Evolutionary conservation across 1,284 basidiomycete genomes (phyloP).

Genomic region (Rhodotorula mucilaginosa): DNA sequence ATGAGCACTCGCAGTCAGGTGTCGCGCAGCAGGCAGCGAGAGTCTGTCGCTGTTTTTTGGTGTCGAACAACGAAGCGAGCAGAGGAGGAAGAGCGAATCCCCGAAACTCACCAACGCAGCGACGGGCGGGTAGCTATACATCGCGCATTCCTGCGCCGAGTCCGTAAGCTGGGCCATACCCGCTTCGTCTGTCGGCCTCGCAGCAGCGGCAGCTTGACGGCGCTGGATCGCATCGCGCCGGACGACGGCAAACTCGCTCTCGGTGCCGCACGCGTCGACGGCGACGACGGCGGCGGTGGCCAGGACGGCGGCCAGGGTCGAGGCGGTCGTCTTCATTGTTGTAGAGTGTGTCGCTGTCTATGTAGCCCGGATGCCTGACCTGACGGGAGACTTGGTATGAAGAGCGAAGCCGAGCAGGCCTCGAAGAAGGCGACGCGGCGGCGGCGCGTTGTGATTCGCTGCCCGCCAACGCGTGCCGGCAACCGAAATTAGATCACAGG

Average conservation of each 20-base stretch:
- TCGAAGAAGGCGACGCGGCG: not conserved
- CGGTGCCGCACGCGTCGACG: constrained; percentile 17
- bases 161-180: constrained; percentile 17
- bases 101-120: constrained; percentile 11
- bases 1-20: not conserved
- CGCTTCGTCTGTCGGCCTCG: constrained; percentile 28
- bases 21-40: not conserved
- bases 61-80: not conserved
- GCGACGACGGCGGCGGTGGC: constrained; percentile 2
- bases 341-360: no score
- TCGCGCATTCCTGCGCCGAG: constrained; percentile 17
- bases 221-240: constrained; percentile 2
- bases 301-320: constrained; percentile 3
- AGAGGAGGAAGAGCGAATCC: not conserved
- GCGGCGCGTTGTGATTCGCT: not conserved
- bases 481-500: no score
- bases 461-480: not conserved
- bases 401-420: not conserved
- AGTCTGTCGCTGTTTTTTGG: not conserved
- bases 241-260: constrained; percentile 11
- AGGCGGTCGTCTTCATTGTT: not conserved
- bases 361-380: no score
- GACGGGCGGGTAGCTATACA: constrained; percentile 26
- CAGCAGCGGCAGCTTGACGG: not conserved
- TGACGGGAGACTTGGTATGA: no score